Evolutionary conservation across 1,284 basidiomycete genomes (phyloP), one percentile per base, ranked within the genome.

Genomic region (Caloboletus firmus): DNA sequence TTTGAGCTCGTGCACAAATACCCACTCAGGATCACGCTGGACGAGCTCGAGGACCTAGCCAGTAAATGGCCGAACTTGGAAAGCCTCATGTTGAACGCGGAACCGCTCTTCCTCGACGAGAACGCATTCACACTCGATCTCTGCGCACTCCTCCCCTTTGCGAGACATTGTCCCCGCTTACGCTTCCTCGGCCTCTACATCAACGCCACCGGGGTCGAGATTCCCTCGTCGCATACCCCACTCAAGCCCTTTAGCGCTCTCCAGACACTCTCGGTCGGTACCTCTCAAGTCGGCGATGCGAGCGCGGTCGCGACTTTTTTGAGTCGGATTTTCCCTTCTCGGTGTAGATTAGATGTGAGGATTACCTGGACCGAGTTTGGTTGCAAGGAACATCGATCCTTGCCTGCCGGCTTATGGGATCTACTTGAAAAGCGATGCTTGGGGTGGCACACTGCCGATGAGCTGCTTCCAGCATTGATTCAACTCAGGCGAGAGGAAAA

Each of bases 1-100:
- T 77, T 87, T 56, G 79, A 82, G 54, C 43, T 87, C 15, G 68
- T 74, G 3, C 83, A 86, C 68, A 76, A 79, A 45, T 71, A 73
- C 34, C 81, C 83, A 0, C 66, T 87, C 20, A 59, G 67, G 8
- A 63, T 87, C 47, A 70, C 72, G 7, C 74, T 76, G 5, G 70
- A 67, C 9, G 77, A 84, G 43, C 59, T 87, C 26, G 76, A 79
- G 39, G 72, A 76, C 39, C 63, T 87, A 18, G 81, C 82, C 4
- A 60, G 62, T 13, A 72, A 72, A n/a, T 81, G 79, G 75, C 79
- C 81, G 0, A 62, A 71, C 2, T 60, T 84, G 8, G 75, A 82
- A 58, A 67, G 56, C 18, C 72, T 86, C 30, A 51, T 74, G 35
- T 70, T 87, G 35, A 81, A 82, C 56, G 71, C 69, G 28, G 80